phyloP scores from a whole-genome alignment of 257 asterid genomes.

The Scutellaria galericulata region DNA sequence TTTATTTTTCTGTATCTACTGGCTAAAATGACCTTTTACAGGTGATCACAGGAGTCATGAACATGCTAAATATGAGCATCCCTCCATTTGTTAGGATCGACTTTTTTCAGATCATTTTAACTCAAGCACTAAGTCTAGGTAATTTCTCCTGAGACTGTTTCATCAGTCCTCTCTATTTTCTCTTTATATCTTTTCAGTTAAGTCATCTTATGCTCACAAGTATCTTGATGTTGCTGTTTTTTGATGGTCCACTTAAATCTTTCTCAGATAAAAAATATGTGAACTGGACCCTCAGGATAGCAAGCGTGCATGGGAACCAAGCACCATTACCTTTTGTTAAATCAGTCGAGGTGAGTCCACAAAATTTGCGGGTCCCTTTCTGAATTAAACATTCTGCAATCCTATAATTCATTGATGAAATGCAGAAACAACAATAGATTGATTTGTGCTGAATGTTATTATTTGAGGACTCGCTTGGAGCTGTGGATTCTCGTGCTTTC shows the following conservation, averaged over 20 bases:
- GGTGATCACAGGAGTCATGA: conserved; percentile 88
- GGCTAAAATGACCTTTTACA: conserved; percentile 47
- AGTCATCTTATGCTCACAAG: conserved; percentile 5
- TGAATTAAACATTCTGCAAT: conserved; percentile 1
- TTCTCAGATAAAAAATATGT: conserved; percentile 75
- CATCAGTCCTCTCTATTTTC: conserved; percentile 13
- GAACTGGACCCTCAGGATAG: conserved; percentile 84
- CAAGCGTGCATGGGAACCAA: conserved; percentile 87
- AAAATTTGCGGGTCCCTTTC: background rate
- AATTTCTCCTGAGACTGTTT: conserved; percentile 32
- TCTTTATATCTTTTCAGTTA: conserved; percentile 18
- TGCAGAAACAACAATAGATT: conserved; percentile 2
- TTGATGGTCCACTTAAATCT: conserved; percentile 31
- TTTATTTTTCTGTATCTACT: conserved; percentile 28
- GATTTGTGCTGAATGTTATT: conserved; percentile 15
- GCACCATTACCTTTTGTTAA: conserved; percentile 86
- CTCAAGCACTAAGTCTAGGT: conserved; percentile 84
- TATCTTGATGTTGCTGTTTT: conserved; percentile 32
- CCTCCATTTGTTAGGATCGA: conserved; percentile 87
- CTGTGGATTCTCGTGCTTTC: conserved; percentile 11
- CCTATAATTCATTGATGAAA: conserved; percentile 17
- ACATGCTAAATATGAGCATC: conserved; percentile 62
- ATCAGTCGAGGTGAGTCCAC: conserved; percentile 69
- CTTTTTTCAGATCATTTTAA: conserved; percentile 74
- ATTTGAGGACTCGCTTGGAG: conserved; percentile 26